Evolutionary conservation across 768 basidiomycete species (phyloP).

Genomic region (Lactifluus hygrophoroides): DNA sequence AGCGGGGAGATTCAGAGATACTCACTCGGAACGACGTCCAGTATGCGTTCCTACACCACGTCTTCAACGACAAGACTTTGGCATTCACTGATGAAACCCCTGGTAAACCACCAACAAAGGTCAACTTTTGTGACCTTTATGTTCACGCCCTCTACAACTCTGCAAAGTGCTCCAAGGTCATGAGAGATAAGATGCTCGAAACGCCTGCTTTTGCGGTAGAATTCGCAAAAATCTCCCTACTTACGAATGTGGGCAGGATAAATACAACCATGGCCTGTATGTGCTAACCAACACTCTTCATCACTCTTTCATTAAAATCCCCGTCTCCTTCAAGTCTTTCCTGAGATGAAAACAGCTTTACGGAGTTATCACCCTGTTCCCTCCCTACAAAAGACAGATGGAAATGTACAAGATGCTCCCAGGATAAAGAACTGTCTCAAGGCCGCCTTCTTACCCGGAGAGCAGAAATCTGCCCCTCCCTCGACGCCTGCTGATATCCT

Average conservation of each 20-base stretch:
- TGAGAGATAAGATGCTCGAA: slow-evolving; percentile 83
- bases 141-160: slow-evolving; percentile 74
- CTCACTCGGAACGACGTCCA: slow-evolving; percentile 79
- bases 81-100: slow-evolving; percentile 65
- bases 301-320: slow-evolving; percentile 10
- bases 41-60: slow-evolving; percentile 71
- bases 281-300: slow-evolving; percentile 23
- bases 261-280: slow-evolving; percentile 88
- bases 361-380: slow-evolving; percentile 90
- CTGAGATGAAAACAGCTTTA: slow-evolving; percentile 87
- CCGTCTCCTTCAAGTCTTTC: slow-evolving; percentile 53
- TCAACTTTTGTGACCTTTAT: slow-evolving; percentile 79
- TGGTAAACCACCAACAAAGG: slow-evolving; percentile 36
- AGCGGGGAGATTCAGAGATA: slow-evolving; percentile 75
- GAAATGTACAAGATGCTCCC: slow-evolving; percentile 84
- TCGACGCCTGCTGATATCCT: slow-evolving; percentile 70
- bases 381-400: slow-evolving; percentile 78
- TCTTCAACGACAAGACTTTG: slow-evolving; percentile 60
- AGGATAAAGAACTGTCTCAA: slow-evolving; percentile 88
- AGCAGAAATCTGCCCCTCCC: slow-evolving; percentile 56
- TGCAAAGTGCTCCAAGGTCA: slow-evolving; percentile 76
- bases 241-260: slow-evolving; percentile 86
- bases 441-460: slow-evolving; percentile 64
- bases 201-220: slow-evolving; percentile 70
- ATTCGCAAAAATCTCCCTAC: slow-evolving; percentile 72